Conservation (phyloP, 2,329 filamentous ascomycete genomes). For the Neodidymelliopsis sp. region DNA sequence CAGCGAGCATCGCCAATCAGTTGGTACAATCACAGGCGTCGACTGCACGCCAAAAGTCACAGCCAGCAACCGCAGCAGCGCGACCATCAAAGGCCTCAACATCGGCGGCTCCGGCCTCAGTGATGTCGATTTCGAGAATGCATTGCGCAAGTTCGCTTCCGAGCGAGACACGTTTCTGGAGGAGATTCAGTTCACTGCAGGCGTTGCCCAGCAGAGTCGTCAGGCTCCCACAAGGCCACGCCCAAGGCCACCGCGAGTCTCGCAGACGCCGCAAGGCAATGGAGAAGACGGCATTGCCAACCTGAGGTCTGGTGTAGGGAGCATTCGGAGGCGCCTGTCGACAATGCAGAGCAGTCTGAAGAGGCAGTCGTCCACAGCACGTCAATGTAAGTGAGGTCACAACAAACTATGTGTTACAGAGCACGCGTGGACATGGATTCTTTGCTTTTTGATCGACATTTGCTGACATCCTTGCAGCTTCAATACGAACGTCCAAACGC, state of each 20-base stretch:
- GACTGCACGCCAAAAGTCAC: conserved; percentile 54
- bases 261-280: conserved; percentile 45
- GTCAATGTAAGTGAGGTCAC: conserved; percentile 68
- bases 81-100: conserved; percentile 64
- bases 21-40: conserved; percentile 56
- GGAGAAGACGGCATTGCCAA: conserved; percentile 62
- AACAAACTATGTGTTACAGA: conserved; percentile 5
- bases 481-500: conserved; percentile 81
- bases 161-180: conserved; percentile 93
- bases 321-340: conserved; percentile 90
- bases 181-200: conserved; percentile 87
- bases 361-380: conserved; percentile 78
- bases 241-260: conserved; percentile 80
- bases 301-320: conserved; percentile 73
- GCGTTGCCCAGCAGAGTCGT: conserved; percentile 62
- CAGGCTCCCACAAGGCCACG: conserved; percentile 70
- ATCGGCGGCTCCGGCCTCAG: conserved; percentile 56
- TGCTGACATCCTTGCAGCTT: conserved; percentile 55
- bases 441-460: conserved; percentile 31
- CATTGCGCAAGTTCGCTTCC: conserved; percentile 91
- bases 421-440: conserved; percentile 22
- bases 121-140: conserved; percentile 93
- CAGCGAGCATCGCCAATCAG: conserved; percentile 60
- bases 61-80: conserved; percentile 69
- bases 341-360: conserved; percentile 92